Base-by-base conservation (phyloP, 1,284 basidiomycete genomes). In the Trichosporon ovoides region DNA sequence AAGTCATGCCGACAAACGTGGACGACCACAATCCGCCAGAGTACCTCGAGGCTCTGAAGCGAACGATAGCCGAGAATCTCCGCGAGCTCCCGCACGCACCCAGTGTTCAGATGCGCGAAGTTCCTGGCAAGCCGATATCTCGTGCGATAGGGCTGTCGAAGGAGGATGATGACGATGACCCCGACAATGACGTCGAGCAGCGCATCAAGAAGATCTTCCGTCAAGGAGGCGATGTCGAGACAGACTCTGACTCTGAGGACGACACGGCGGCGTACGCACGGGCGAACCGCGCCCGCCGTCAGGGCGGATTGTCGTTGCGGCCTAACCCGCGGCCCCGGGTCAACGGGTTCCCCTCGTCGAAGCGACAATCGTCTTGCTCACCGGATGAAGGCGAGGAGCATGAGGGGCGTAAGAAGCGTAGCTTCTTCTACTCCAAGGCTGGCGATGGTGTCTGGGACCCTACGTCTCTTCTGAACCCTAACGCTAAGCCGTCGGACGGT, bases 1-100 rank as follows among this genome's bases (percentile, higher is more conserved):
- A 97, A 69, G 94, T 98, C 3, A 83, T 87, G 11, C 83, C 83
- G 59, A 98, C 88, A 65, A 97, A 97, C 71, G 91, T 96, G 87
- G 93, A 96, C 62, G 92, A 98, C 73, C 79, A 90, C 70, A 98
- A 98, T 74, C 78, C 88, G 56, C 84, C 84, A 65, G 87, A 93
- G 68, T 91, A 90, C 50, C 78, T 98, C 19, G 87, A 96, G 59
- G 83, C 83, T 60, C 86, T 96, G 53, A 85, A 87, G 64, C 79
- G 81, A 16, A 84, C 82, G 24, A 88, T 91, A 7, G 79, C 96
- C 50, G 84, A 89, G 63, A 88, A 92, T 58, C 78, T 98, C 7
- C 83, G 86, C 19, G 83, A 87, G 61, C 76, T 98, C 24, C 84
- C 84, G 2, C 84, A 86, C 62, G 91, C 90, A 0, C 95, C 95